These are phyloP conservation scores for Scheffersomyces stambukii DNA, from an alignment of 1,139 yeast species.

Conservation along the genomic window DNA sequence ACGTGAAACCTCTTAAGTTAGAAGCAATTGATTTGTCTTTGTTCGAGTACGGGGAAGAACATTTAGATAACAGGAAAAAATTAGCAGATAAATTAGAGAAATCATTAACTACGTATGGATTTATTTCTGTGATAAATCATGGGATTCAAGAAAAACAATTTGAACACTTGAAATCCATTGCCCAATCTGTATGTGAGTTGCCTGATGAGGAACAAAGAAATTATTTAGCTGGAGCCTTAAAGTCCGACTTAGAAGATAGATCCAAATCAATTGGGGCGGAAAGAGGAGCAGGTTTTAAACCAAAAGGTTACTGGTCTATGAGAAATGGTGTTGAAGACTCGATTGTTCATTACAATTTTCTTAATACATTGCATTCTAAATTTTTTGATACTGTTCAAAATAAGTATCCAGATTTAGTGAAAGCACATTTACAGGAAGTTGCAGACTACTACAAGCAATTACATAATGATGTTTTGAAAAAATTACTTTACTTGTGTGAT, in stretches of 20 bases:
- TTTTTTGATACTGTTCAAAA: conserved; percentile 17
- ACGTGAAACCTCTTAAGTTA: conserved; percentile 20
- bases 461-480: conserved; percentile 21
- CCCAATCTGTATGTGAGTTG: conserved; percentile 35
- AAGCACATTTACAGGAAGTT: conserved; percentile 23
- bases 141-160: conserved; percentile 27
- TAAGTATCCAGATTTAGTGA: conserved; percentile 25
- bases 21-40: conserved; percentile 34
- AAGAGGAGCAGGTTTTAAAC: conserved; percentile 27
- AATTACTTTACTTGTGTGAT: conserved; percentile 24
- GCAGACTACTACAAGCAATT: conserved; percentile 23
- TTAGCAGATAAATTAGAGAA: conserved; percentile 31
- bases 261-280: conserved; percentile 26
- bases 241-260: conserved; percentile 27
- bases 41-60: conserved; percentile 31
- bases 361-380: conserved; percentile 19
- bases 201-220: conserved; percentile 38
- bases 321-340: conserved; percentile 26
- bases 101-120: conserved; percentile 42
- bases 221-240: conserved; percentile 31
- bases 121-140: conserved; percentile 38
- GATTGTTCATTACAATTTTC: conserved; percentile 25
- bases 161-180: conserved; percentile 29
- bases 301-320: conserved; percentile 30
- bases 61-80: conserved; percentile 17